Conservation (phyloP, 176 grass and related monocot genomes). For the Miscanthus lutarioriparius region DNA sequence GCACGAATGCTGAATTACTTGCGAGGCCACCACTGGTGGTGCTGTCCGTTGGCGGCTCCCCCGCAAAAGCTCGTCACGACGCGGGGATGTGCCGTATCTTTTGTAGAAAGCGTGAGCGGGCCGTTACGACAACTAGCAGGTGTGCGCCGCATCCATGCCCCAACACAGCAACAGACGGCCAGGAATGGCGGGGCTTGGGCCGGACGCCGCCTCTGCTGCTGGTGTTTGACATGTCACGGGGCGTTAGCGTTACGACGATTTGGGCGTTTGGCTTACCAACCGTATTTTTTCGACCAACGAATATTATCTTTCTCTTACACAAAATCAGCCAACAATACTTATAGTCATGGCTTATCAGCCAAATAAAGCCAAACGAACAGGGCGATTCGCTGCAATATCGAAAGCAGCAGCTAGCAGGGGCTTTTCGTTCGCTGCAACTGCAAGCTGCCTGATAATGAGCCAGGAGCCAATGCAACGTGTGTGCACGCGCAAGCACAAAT, state of each 20-base stretch:
- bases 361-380: too few relatives aligned
- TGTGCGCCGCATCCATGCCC: background rate
- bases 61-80: background rate
- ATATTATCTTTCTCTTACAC: too few relatives aligned
- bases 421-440: background rate
- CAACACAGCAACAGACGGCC: background rate
- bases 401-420: background rate
- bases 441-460: background rate
- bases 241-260: conserved; percentile 21
- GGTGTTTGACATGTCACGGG: conserved; percentile 30
- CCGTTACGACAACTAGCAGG: conserved; percentile 31
- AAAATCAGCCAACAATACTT: too few relatives aligned
- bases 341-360: too few relatives aligned
- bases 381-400: too few relatives aligned
- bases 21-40: background rate
- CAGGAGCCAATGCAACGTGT: background rate
- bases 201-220: background rate
- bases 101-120: background rate
- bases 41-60: background rate
- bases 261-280: too few relatives aligned
- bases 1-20: background rate
- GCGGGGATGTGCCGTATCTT: background rate
- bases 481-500: background rate
- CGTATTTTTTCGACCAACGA: too few relatives aligned
- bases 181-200: background rate